Evolutionary conservation across 2,329 filamentous ascomycete genomes (phyloP).

Genomic region (Alternaria gansuensis): DNA sequence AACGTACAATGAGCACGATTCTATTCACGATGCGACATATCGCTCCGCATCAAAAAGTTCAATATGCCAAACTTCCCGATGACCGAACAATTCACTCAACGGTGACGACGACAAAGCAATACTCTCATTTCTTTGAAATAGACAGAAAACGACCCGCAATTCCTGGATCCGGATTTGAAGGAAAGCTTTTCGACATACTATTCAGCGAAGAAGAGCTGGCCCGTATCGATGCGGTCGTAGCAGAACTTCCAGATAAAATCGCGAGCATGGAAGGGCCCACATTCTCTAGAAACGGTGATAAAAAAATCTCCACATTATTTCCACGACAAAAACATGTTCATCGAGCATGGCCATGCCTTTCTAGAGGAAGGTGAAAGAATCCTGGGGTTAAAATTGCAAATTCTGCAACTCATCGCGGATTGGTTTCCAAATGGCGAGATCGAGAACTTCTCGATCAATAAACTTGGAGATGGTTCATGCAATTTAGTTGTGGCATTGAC

Average conservation of each 20-base stretch:
- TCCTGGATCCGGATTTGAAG: no score
- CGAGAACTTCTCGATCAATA: neutral
- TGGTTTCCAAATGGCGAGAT: constrained; percentile 1
- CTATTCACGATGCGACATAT: neutral
- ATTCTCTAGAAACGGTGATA: neutral
- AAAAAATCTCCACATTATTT: neutral
- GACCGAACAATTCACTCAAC: neutral
- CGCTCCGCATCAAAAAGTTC: neutral
- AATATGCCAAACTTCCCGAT: accelerated
- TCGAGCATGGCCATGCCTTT: neutral
- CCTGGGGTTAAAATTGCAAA: neutral
- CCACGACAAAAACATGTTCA: neutral
- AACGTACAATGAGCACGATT: neutral
- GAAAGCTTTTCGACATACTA: neutral
- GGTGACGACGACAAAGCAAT: neutral
- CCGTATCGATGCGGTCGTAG: neutral
- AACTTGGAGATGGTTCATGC: constrained; percentile 9
- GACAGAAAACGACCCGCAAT: no score
- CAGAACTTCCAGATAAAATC: neutral
- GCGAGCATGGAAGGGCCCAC: neutral
- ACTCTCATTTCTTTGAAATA: no score
- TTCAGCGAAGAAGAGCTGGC: neutral
- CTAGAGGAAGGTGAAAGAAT: neutral
- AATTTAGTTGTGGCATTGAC: constrained; percentile 11
- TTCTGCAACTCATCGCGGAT: constrained; percentile 1